Percentiles rank a stretch among this genome's conserved stretches.
phyloP scores from a whole-genome alignment of 1,284 basidiomycete species.

The Trametes versicolor region DNA sequence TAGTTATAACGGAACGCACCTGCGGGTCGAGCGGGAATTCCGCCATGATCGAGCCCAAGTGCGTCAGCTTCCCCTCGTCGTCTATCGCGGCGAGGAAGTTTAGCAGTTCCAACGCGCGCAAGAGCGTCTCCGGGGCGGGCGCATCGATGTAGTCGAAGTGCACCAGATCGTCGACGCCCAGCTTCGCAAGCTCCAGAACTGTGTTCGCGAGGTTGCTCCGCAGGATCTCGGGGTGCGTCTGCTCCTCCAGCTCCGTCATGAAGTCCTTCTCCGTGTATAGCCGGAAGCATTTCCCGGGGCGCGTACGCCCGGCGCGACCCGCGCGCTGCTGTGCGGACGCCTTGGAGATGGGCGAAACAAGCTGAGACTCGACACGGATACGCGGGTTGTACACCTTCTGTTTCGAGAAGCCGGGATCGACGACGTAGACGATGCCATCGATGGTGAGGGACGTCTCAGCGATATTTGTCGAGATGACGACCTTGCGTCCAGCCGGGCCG shows the following conservation, averaged over 20 bases:
- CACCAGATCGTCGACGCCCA: conserved; percentile 92
- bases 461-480: conserved; percentile 97
- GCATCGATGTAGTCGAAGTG: conserved; percentile 96
- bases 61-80: conserved; percentile 93
- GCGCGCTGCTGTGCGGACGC: conserved; percentile 97
- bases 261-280: conserved; percentile 99
- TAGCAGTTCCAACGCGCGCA: conserved; percentile 96
- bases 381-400: conserved; percentile 98
- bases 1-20: conserved; percentile 56
- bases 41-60: conserved; percentile 93
- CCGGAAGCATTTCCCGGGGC: conserved; percentile 97
- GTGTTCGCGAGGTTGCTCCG: conserved; percentile 94
- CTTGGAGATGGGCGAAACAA: conserved; percentile 96
- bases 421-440: conserved; percentile 98
- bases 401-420: conserved; percentile 97
- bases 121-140: conserved; percentile 96
- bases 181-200: conserved; percentile 93
- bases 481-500: conserved; percentile 90
- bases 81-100: conserved; percentile 95
- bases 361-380: conserved; percentile 93
- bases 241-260: conserved; percentile 94
- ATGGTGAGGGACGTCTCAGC: conserved; percentile 99
- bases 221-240: conserved; percentile 96
- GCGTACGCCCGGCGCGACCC: conserved; percentile 94
- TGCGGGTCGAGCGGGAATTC: conserved; percentile 99